phyloP scores from a whole-genome alignment of 164 flowering plant genomes.

The Litsea cubeba region DNA sequence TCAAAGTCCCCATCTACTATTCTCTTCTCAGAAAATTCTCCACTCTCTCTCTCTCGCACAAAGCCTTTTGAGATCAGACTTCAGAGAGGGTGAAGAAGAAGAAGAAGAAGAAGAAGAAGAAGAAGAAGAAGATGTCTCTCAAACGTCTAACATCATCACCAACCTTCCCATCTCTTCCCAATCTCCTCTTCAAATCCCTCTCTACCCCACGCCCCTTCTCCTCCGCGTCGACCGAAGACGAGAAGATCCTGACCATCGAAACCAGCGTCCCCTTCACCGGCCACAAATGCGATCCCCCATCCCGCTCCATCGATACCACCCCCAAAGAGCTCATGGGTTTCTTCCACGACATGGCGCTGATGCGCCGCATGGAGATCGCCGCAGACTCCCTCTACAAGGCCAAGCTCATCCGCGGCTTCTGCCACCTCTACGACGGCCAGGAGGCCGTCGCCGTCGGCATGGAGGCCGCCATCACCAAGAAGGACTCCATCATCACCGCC shows the following conservation, averaged over 20 bases:
- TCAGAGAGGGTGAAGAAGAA: background rate
- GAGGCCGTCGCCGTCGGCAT: constrained; percentile 92
- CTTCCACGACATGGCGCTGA: constrained; percentile 74
- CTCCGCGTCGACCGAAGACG: constrained; percentile 23
- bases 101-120: background rate
- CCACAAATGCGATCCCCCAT: constrained; percentile 78
- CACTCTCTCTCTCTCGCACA: no score
- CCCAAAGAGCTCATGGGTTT: constrained; percentile 59
- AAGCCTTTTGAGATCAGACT: no score
- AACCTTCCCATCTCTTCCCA: constrained; percentile 17
- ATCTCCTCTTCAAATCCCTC: constrained; percentile 24
- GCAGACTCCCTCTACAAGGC: constrained; percentile 96
- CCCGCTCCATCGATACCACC: constrained; percentile 67
- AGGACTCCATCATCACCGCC: constrained; percentile 86
- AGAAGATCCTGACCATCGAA: constrained; percentile 51
- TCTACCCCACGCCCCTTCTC: constrained; percentile 24
- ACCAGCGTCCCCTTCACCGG: constrained; percentile 73
- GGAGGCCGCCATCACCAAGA: constrained; percentile 88
- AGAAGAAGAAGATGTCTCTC: constrained; percentile 5
- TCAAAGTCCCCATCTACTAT: background rate
- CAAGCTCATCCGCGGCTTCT: constrained; percentile 91
- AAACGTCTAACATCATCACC: constrained; percentile 2
- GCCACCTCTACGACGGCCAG: constrained; percentile 96
- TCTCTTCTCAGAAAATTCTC: no score
- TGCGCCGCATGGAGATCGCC: constrained; percentile 97